Evolutionary conservation across 129 eudicot species (phyloP).

Genomic region (Oenanthe sinensis): DNA sequence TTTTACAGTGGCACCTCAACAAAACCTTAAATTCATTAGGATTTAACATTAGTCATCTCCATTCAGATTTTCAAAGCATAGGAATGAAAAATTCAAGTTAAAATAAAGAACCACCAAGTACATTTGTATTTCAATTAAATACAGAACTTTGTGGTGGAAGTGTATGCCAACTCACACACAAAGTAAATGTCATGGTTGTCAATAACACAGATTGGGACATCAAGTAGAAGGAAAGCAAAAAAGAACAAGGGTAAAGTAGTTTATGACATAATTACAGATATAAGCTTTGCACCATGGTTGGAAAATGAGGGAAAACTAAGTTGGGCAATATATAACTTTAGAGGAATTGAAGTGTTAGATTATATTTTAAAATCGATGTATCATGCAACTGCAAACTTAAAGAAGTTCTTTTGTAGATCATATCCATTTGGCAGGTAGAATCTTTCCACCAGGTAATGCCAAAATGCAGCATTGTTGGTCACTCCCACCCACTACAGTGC

Average conservation of each 20-base stretch:
- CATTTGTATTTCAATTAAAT: no score
- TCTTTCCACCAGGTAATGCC: not conserved
- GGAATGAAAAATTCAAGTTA: not conserved
- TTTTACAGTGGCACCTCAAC: not conserved
- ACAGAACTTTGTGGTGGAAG: not conserved
- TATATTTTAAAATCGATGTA: not conserved
- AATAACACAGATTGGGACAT: not conserved
- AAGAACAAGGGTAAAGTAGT: not conserved
- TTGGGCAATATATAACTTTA: not conserved
- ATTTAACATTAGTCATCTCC: not conserved
- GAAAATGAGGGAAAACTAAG: not conserved
- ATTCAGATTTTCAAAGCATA: not conserved
- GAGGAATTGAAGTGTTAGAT: not conserved
- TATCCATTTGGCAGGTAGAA: not conserved
- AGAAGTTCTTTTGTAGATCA: not conserved
- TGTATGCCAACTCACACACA: not conserved
- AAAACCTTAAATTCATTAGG: not conserved
- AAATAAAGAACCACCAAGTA: not conserved
- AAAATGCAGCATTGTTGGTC: not conserved
- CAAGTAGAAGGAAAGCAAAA: not conserved
- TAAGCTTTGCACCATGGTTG: not conserved
- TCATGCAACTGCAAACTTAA: not conserved
- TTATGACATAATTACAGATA: not conserved
- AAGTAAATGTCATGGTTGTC: not conserved
- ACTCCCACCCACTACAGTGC: not conserved